A percentile compares a stretch with the other conserved stretches of the same genome.
These are phyloP conservation scores for Beta corolliflora DNA, from an alignment of 179 eudicot genomes.

Conservation along the genomic window DNA sequence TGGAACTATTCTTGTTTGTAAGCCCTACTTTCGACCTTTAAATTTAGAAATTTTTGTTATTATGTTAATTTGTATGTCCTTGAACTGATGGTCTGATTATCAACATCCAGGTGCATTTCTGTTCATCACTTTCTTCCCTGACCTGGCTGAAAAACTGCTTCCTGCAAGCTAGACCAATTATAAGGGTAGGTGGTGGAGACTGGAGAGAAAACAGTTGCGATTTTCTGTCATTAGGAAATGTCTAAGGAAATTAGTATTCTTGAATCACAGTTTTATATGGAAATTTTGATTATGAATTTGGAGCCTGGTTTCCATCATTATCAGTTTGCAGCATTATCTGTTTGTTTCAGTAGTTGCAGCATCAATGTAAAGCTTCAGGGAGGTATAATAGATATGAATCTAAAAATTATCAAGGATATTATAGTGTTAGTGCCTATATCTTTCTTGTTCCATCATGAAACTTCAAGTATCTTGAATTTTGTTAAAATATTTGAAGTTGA, in stretches of 20 bases:
- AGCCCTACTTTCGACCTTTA: slow-evolving; percentile 30
- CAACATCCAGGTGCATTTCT: slow-evolving; percentile 60
- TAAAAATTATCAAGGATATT: too few relatives aligned
- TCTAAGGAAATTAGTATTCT: not conserved
- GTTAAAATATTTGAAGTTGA: too few relatives aligned
- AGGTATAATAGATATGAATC: too few relatives aligned
- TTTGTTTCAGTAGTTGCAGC: too few relatives aligned
- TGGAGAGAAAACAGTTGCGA: too few relatives aligned
- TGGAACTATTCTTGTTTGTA: slow-evolving; percentile 88
- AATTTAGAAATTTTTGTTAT: not conserved
- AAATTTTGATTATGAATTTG: slow-evolving; percentile 3
- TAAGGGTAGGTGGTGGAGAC: not conserved
- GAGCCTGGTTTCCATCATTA: not conserved
- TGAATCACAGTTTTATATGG: not conserved
- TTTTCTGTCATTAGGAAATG: not conserved
- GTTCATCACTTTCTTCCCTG: slow-evolving; percentile 82
- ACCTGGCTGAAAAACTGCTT: slow-evolving; percentile 78
- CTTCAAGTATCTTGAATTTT: too few relatives aligned
- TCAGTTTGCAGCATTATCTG: not conserved
- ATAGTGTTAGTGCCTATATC: too few relatives aligned
- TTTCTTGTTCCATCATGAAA: too few relatives aligned
- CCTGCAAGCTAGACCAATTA: slow-evolving; percentile 47
- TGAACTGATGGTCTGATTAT: not conserved
- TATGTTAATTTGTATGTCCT: not conserved
- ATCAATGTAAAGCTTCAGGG: too few relatives aligned